phyloP scores from a whole-genome alignment of 352 stramenopile genomes.

The Pythium biforme region DNA sequence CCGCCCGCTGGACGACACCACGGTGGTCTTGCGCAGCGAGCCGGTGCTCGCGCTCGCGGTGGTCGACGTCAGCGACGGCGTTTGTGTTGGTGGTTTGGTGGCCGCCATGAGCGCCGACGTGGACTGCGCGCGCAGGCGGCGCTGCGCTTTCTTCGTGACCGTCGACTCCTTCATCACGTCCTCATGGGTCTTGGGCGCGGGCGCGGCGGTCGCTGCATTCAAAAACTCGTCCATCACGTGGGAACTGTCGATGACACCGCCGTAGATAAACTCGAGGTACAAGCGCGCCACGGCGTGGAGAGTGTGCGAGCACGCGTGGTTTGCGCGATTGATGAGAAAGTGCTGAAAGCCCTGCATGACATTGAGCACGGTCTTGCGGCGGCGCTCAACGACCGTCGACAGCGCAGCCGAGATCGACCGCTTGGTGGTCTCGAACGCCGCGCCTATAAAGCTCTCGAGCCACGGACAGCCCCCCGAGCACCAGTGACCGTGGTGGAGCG shows the following conservation, averaged over 20 bases:
- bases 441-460: constrained; percentile 47
- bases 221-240: constrained; percentile 28
- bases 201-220: background rate
- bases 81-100: background rate
- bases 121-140: constrained; percentile 1
- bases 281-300: constrained; percentile 28
- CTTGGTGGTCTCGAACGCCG: constrained; percentile 36
- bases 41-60: background rate
- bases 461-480: constrained; percentile 53
- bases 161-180: background rate
- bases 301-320: constrained; percentile 39
- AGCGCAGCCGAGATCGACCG: constrained; percentile 11
- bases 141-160: background rate
- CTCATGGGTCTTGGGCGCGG: background rate
- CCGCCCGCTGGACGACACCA: background rate
- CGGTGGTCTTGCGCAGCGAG: background rate
- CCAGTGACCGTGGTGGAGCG: constrained; percentile 53
- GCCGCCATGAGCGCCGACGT: constrained; percentile 2
- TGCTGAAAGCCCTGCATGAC: constrained; percentile 39
- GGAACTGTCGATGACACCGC: constrained; percentile 28
- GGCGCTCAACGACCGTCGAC: constrained; percentile 27
- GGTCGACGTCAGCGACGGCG: background rate
- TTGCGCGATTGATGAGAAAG: constrained; percentile 39
- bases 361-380: constrained; percentile 33
- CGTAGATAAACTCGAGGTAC: constrained; percentile 40